Conservation (phyloP, 352 stramenopile species). For the Globisporangium barbulae region DNA sequence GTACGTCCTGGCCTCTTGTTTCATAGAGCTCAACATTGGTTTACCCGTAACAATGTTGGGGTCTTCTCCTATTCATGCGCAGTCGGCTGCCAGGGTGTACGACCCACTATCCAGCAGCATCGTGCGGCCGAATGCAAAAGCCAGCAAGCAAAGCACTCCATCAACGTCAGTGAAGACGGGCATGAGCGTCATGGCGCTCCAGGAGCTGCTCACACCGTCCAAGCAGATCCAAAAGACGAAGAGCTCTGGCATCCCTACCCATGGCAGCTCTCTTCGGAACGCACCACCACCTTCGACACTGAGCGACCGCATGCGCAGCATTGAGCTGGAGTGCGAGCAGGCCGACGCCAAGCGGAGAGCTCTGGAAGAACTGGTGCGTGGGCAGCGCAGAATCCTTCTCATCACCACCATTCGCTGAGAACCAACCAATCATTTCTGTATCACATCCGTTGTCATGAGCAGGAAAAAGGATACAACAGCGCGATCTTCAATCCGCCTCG, state of each 20-base stretch:
- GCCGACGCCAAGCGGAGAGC: conserved; percentile 9
- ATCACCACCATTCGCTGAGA: not conserved
- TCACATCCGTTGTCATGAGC: not conserved
- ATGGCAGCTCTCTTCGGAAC: not conserved
- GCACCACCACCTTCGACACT: not conserved
- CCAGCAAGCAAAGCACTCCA: conserved; percentile 10
- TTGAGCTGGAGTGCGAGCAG: conserved; percentile 15
- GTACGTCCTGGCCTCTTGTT: not conserved
- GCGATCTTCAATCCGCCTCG: conserved; percentile 49
- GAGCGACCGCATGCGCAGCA: conserved; percentile 12
- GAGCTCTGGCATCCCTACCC: not conserved
- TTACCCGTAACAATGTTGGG: no score
- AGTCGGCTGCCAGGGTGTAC: conserved; percentile 76
- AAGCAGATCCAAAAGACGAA: conserved; percentile 20
- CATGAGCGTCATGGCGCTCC: conserved; percentile 67
- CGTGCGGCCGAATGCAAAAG: conserved; percentile 17
- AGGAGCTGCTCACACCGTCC: conserved; percentile 45
- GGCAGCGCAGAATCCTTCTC: not conserved
- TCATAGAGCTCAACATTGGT: not conserved
- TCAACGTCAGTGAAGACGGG: conserved; percentile 40
- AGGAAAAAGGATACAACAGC: conserved; percentile 54
- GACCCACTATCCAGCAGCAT: conserved; percentile 47
- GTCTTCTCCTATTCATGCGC: not conserved
- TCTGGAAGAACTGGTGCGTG: conserved; percentile 5
- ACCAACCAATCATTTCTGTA: not conserved